Conservation (phyloP, 2,329 filamentous ascomycete species). For the Apiospora marii region DNA sequence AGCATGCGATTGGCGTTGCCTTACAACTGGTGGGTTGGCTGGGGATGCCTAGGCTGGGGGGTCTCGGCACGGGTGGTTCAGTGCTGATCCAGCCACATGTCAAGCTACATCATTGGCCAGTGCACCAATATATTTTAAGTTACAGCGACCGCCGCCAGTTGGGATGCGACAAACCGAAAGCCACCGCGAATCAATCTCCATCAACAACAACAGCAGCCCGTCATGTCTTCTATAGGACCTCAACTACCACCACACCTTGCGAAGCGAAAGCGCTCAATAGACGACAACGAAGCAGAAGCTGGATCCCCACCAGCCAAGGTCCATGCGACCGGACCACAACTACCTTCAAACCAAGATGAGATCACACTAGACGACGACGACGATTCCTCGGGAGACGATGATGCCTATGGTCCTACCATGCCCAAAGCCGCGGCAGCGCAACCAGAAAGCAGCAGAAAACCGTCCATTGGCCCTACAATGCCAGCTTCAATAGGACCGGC, state of each 20-base stretch:
- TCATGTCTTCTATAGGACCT: slow-evolving; percentile 75
- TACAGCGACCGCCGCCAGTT: not conserved
- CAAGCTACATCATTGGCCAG: slow-evolving; percentile 29
- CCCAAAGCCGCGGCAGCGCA: slow-evolving; percentile 22
- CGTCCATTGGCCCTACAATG: slow-evolving; percentile 38
- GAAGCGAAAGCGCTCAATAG: slow-evolving; percentile 65
- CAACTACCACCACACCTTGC: slow-evolving; percentile 72
- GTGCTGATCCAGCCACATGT: slow-evolving; percentile 16
- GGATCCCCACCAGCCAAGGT: slow-evolving; percentile 56
- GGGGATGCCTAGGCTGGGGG: slow-evolving; percentile 9
- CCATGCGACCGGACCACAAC: slow-evolving; percentile 45
- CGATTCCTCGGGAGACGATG: slow-evolving; percentile 51
- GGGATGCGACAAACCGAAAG: not conserved
- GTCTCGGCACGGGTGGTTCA: slow-evolving; percentile 6
- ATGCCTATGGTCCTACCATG: slow-evolving; percentile 42
- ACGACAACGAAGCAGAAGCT: slow-evolving; percentile 48
- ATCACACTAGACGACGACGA: slow-evolving; percentile 51
- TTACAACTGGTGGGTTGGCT: slow-evolving; percentile 16
- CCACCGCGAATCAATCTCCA: slow-evolving; percentile 15
- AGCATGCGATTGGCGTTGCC: slow-evolving; percentile 11
- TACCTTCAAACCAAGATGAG: slow-evolving; percentile 57
- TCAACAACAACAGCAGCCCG: slow-evolving; percentile 26
- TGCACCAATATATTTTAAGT: slow-evolving; percentile 6
- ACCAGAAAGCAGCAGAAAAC: slow-evolving; percentile 25
- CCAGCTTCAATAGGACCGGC: slow-evolving; percentile 32